Evolutionary conservation across 352 stramenopile species (phyloP), one percentile per base, ranked within the genome.

Genomic region (Paralagenidium karlingii): DNA sequence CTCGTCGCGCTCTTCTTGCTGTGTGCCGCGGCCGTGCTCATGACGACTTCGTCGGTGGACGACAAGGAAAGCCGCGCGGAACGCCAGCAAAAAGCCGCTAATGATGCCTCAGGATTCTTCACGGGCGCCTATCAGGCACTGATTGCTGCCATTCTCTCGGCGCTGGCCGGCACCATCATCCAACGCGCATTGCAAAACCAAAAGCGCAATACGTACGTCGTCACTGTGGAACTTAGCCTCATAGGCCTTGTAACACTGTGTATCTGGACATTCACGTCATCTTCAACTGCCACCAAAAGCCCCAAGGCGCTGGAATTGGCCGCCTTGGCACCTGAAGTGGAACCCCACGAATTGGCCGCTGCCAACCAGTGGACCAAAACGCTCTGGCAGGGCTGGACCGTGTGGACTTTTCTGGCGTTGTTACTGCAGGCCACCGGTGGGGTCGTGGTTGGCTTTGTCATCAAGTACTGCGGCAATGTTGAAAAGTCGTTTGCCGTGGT

Each of bases 401-500:
- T 63, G 3, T 54, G 67, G 49, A 82, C 68, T 34, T 47, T 86
- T 12, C 63, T 76, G 30, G 60, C 77, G 20, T 47, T 90, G 5
- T 43, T 88, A 20, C 80, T 73, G 24, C 74, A 90, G 49, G 77
- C 77, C 2, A 27, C 60, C 11, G 74, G 77, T 36, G 71, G 77
- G 15, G 60, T 90, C 12, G 30, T 86, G 13, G 77, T 90, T 15
- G 77, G 71, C 11, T 83, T 85, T 40, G 77, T 91, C 24, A 91
- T 86, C 49, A 82, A 83, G 53, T 63, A 87, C 56, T 85, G 70
- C 27, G 77, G 77, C 7, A 88, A 86, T 48, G 73, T 91, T 16
- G 68, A 87, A 38, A 87, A 88, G 53, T 82, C 60, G 49, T 88
- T 91, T 43, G 71, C 71, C 0, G 77, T 88, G 12, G 77, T 91